Base-by-base conservation (phyloP, 2,329 filamentous ascomycete species). In the Claviceps quebecensis region DNA sequence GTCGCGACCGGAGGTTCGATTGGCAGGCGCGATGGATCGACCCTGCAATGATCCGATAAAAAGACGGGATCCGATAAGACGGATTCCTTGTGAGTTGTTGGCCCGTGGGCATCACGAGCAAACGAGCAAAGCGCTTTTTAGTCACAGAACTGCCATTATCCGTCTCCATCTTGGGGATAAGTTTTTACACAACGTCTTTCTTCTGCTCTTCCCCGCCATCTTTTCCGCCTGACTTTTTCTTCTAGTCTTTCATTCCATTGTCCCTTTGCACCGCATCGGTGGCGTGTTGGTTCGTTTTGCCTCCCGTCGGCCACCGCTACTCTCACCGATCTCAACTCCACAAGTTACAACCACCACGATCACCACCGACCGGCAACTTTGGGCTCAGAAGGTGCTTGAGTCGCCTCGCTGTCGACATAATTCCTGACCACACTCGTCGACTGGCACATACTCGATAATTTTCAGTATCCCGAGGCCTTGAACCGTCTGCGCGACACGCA, bases 21-120 rank as follows among this genome's bases (percentile, higher is more conserved):
- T 19, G 19, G 19, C 19, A 19, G 19, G n/a, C n/a, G 26, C 26
- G 26, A 26, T 8, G 26, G 29, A 11, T 11, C 23, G 23, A 26
- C 23, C 53, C 53, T 52, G 44, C 47, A n/a, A 45, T 16, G 45
- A 40, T 38, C 44, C 53, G 53, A 52, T 45, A n/a, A n/a, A 34
- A 51, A 51, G 45, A 45, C 45, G 49, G 48, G 46, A 34, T 34
- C 29, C 29, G 29, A 34, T 34, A 34, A 34, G 29, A 19, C 19
- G 19, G 19, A 19, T 19, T 19, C 19, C 4, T 9, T 34, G 9
- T 34, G 29, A 34, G 29, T 7, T 26, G 26, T 26, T 7, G 26
- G 7, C 19, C 19, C 19, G 9, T 29, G 40, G 40, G 17, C 14
- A 43, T 26, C 6, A 4, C 14, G 19, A 45, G 43, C 23, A 45